phyloP scores from a whole-genome alignment of 352 stramenopile species.

The Blastocystis sp. region DNA sequence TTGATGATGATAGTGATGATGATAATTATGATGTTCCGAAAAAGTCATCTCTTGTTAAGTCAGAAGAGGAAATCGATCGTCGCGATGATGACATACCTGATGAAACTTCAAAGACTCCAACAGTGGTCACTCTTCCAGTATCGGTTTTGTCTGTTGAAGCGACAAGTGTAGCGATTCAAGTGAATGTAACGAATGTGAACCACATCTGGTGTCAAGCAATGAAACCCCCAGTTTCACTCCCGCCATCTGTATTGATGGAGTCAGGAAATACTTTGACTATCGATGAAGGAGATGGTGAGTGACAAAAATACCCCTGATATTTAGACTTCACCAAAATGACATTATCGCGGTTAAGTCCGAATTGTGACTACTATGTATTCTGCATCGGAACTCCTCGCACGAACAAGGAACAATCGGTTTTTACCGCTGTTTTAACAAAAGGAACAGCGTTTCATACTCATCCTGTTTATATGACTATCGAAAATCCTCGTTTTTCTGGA shows the following conservation, averaged over 20 bases:
- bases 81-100: no score
- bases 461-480: neutral
- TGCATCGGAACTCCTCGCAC: neutral
- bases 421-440: neutral
- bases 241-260: neutral
- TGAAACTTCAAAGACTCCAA: no score
- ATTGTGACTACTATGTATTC: neutral
- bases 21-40: no score
- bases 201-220: neutral
- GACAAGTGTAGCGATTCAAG: neutral
- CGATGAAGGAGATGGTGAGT: neutral
- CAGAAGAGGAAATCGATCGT: no score
- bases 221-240: neutral
- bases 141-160: no score
- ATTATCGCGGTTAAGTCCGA: neutral
- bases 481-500: neutral
- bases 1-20: no score
- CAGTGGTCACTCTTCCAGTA: no score
- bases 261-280: neutral
- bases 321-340: neutral
- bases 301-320: neutral
- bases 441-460: neutral
- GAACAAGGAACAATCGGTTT: neutral
- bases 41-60: no score
- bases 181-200: neutral